These are phyloP conservation scores for Sugiyamaella smithiae DNA, from an alignment of 805 yeast genomes.

Conservation along the genomic window DNA sequence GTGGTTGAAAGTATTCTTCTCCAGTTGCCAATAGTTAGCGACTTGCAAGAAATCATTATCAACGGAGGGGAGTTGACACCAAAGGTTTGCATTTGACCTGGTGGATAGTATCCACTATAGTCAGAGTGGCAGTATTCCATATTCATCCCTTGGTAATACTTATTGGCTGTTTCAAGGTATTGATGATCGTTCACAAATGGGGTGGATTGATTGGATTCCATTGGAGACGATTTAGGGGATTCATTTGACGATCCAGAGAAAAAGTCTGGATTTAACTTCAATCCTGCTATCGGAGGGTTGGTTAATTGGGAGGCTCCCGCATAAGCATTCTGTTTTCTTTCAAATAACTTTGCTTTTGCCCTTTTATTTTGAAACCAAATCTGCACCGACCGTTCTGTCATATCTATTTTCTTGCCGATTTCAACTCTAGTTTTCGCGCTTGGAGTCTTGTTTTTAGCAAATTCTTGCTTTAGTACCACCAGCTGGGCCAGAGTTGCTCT, in stretches of 20 bases:
- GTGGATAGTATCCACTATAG: too few species aligned
- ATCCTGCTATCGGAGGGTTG: neutral
- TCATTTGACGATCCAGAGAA: neutral
- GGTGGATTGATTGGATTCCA: neutral
- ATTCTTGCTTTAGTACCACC: constrained; percentile 17
- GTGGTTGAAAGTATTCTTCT: constrained; percentile 3
- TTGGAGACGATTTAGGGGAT: neutral
- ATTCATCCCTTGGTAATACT: neutral
- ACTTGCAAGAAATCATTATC: constrained; percentile 11
- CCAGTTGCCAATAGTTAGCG: constrained; percentile 18
- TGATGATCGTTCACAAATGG: neutral
- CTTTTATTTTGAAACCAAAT: constrained; percentile 94
- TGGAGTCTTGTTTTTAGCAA: constrained; percentile 23
- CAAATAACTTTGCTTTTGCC: constrained; percentile 19
- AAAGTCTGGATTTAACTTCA: neutral
- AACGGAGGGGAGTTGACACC: neutral
- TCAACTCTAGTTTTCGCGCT: constrained; percentile 40
- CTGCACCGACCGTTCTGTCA: constrained; percentile 96
- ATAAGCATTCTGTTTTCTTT: constrained; percentile 4
- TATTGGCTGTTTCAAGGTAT: neutral
- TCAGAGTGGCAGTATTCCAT: neutral
- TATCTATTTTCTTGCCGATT: constrained; percentile 75
- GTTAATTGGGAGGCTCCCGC: neutral
- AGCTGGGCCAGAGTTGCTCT: constrained; percentile 27
- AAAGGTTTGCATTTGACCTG: neutral